phyloP scores from a whole-genome alignment of 306 rosid species.

The Dryas octopetala region DNA sequence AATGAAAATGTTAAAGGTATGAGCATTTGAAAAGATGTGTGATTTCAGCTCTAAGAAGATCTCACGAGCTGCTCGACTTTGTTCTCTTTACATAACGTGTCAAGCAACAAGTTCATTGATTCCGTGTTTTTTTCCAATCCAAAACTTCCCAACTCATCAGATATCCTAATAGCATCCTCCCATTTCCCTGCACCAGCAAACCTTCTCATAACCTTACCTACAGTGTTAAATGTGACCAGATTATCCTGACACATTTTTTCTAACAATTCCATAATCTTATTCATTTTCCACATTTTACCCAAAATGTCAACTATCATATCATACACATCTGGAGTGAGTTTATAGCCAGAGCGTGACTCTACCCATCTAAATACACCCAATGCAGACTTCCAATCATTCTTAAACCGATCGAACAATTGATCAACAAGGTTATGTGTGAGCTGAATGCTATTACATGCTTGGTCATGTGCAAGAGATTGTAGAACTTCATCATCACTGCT shows the following conservation, averaged over 20 bases:
- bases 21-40: conserved; percentile 63
- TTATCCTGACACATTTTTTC: conserved; percentile 49
- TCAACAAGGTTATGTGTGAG: conserved; percentile 45
- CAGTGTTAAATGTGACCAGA: conserved; percentile 45
- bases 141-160: conserved; percentile 58
- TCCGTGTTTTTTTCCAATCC: conserved; percentile 76
- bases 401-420: conserved; percentile 53
- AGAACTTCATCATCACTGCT: conserved; percentile 53
- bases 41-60: conserved; percentile 62
- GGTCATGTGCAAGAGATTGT: conserved; percentile 47
- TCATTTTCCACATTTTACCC: conserved; percentile 79
- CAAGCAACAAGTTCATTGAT: conserved; percentile 85
- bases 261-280: conserved; percentile 45
- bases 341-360: conserved; percentile 39
- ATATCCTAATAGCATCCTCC: conserved; percentile 67
- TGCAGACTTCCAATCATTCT: conserved; percentile 88
- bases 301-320: conserved; percentile 67
- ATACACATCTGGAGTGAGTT: conserved; percentile 48
- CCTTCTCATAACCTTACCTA: conserved; percentile 79
- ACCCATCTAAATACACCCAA: conserved; percentile 86
- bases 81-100: conserved; percentile 77
- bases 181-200: conserved; percentile 76
- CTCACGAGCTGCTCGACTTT: conserved; percentile 65
- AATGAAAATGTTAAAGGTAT: conserved; percentile 76
- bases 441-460: conserved; percentile 38